These are phyloP conservation scores for Komagataella phaffii DNA, from an alignment of 805 yeast genomes.

Conservation along the genomic window DNA sequence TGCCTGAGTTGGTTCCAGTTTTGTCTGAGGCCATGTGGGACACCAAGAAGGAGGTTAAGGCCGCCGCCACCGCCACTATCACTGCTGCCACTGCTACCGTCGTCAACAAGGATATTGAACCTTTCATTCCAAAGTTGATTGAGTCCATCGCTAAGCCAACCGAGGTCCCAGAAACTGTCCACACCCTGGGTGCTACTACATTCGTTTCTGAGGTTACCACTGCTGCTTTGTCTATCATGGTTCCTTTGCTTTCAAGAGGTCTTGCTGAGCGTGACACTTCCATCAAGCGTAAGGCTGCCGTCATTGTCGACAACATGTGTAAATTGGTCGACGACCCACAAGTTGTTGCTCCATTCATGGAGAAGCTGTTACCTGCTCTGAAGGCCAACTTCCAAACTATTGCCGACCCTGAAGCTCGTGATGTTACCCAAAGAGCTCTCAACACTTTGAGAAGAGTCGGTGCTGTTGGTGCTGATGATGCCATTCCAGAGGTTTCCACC, in stretches of 20 bases:
- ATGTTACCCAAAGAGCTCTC: conserved; percentile 93
- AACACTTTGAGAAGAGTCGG: conserved; percentile 98
- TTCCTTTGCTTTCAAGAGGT: conserved; percentile 98
- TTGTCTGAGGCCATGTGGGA: conserved; percentile 99
- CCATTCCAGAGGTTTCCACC: conserved; percentile 92
- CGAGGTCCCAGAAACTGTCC: conserved; percentile 98
- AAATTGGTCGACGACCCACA: conserved; percentile 99
- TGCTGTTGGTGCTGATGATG: conserved; percentile 82
- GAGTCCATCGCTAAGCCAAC: conserved; percentile 94
- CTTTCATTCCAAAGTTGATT: conserved; percentile 96
- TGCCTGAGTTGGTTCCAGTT: conserved; percentile 98
- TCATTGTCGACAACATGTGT: conserved; percentile 99
- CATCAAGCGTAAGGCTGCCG: conserved; percentile 99
- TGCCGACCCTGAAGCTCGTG: conserved; percentile 99
- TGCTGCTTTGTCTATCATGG: conserved; percentile 99
- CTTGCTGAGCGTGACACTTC: conserved; percentile 99
- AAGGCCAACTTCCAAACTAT: conserved; percentile 88
- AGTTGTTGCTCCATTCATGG: conserved; percentile 98
- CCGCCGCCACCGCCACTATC: conserved; percentile 92
- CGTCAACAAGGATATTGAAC: conserved; percentile 98
- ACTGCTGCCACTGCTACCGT: conserved; percentile 94
- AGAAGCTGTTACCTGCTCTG: conserved; percentile 90
- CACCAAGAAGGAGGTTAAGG: conserved; percentile 96
- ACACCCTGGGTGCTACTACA: conserved; percentile 97
- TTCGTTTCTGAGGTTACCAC: conserved; percentile 99